Conservation (phyloP, 768 basidiomycete genomes). For the Galerina sulciceps region DNA sequence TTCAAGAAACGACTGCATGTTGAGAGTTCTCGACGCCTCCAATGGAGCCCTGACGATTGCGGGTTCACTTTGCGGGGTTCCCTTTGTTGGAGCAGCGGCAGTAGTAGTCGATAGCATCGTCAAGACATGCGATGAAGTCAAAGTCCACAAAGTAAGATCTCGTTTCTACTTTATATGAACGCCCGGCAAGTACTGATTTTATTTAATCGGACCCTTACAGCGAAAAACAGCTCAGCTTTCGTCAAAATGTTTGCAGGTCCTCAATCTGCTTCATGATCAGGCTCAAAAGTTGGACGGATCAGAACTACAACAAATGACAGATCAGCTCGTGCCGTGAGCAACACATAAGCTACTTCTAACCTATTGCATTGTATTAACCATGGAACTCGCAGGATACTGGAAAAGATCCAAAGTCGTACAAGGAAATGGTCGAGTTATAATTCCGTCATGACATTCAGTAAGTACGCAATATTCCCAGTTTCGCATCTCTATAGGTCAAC, state of each 20-base stretch:
- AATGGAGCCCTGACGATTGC: conserved; percentile 43
- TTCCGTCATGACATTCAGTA: conserved; percentile 42
- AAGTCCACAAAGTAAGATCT: conserved; percentile 49
- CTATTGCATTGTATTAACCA: background rate
- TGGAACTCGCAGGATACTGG: conserved; percentile 40
- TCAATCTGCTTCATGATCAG: conserved; percentile 45
- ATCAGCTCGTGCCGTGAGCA: conserved; percentile 47
- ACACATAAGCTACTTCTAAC: background rate
- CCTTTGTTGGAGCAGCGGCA: conserved; percentile 48
- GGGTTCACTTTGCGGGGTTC: conserved; percentile 47
- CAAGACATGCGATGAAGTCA: conserved; percentile 48
- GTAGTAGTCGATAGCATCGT: conserved; percentile 47
- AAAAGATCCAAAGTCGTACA: conserved; percentile 41
- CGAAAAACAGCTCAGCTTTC: conserved; percentile 45
- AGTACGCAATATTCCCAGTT: conserved; percentile 14
- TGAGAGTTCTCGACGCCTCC: conserved; percentile 21
- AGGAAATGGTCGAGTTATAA: conserved; percentile 43
- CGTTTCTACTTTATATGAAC: background rate
- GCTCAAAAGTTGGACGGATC: conserved; percentile 40
- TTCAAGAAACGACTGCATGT: conserved; percentile 14
- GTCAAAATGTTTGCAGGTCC: conserved; percentile 42
- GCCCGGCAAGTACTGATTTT: conserved; percentile 1
- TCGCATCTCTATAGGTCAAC: background rate
- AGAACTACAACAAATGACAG: conserved; percentile 40
- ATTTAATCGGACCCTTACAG: conserved; percentile 27